phyloP scores from a whole-genome alignment of 2,329 filamentous ascomycete species.

The Aspergillus aculeatinus region DNA sequence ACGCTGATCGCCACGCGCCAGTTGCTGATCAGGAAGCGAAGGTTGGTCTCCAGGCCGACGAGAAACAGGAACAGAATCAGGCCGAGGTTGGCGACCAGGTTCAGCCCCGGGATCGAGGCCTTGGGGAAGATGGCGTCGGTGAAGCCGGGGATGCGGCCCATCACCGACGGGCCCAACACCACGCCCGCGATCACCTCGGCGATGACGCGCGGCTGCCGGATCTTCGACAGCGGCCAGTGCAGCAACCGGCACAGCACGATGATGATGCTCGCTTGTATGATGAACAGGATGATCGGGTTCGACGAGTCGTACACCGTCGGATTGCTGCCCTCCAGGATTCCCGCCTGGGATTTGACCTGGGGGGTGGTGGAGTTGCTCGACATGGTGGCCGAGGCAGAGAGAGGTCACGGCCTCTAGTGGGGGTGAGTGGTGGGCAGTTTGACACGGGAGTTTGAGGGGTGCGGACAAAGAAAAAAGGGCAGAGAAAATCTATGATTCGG shows the following conservation, averaged over 20 bases:
- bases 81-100: constrained; percentile 77
- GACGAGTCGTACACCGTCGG: constrained; percentile 67
- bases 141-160: constrained; percentile 83
- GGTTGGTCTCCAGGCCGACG: constrained; percentile 82
- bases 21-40: constrained; percentile 73
- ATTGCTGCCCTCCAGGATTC: constrained; percentile 69
- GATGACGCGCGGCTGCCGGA: constrained; percentile 79
- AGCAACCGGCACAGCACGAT: constrained; percentile 72
- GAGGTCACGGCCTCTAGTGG: not conserved
- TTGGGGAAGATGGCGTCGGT: constrained; percentile 72
- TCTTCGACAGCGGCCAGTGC: constrained; percentile 72
- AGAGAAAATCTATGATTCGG: not conserved
- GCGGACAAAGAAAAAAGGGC: too few relatives aligned
- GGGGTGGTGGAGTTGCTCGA: constrained; percentile 22
- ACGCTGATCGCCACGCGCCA: constrained; percentile 79
- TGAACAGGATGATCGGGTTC: constrained; percentile 73
- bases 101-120: constrained; percentile 71
- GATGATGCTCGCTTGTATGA: constrained; percentile 74
- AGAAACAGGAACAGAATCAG: constrained; percentile 83
- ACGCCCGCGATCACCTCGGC: constrained; percentile 84
- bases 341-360: constrained; percentile 55
- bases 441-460: not conserved
- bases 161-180: constrained; percentile 79
- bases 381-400: constrained; percentile 16
- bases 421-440: not conserved